phyloP scores from a whole-genome alignment of 495 filamentous ascomycete genomes.

The Talaromyces ruber region DNA sequence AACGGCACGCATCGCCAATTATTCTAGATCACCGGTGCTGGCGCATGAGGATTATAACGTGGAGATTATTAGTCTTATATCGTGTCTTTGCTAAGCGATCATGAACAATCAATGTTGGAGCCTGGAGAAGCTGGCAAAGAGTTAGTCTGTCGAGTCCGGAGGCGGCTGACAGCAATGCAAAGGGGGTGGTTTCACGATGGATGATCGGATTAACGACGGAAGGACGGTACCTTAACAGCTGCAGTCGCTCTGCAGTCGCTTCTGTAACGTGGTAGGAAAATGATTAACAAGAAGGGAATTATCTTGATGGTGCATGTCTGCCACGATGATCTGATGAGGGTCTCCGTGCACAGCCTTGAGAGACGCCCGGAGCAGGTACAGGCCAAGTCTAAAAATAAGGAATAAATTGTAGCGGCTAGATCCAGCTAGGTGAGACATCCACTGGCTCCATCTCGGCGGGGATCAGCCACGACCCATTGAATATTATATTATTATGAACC shows the following conservation, averaged over 20 bases:
- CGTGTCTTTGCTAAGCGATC: neutral
- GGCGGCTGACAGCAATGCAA: neutral
- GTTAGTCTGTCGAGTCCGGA: neutral
- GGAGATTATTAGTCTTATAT: neutral
- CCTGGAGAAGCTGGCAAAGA: neutral
- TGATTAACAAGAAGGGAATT: neutral
- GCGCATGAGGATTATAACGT: constrained; percentile 6
- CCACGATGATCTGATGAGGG: neutral
- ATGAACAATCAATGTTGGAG: neutral
- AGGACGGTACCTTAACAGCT: neutral
- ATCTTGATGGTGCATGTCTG: neutral
- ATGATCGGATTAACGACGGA: neutral
- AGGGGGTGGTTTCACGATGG: neutral
- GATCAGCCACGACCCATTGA: neutral
- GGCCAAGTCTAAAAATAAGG: neutral
- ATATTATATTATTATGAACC: neutral
- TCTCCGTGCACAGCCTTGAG: neutral
- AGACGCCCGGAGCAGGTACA: too few species aligned
- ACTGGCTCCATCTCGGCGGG: neutral
- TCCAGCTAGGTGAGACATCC: neutral
- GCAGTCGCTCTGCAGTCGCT: neutral
- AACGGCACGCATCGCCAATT: constrained; percentile 33
- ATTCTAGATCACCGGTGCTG: constrained; percentile 7
- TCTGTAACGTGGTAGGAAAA: neutral
- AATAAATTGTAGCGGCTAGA: neutral